Percentiles rank a stretch among this genome's conserved stretches.
Evolutionary conservation across 2,329 filamentous ascomycete species (phyloP).

Genomic region (Beauveria varroae): DNA sequence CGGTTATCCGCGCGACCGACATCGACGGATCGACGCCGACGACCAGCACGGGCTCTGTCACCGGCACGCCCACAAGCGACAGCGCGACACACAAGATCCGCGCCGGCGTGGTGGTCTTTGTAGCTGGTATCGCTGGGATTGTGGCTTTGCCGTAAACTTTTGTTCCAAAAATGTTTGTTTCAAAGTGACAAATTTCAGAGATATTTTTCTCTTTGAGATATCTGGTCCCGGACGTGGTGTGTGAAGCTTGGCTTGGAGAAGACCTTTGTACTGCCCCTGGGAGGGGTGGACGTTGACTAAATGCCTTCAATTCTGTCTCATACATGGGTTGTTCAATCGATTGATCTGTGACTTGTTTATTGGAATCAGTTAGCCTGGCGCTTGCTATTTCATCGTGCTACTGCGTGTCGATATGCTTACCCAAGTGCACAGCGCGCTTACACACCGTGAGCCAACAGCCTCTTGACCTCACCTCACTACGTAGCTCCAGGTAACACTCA

Average conservation of each 20-base stretch:
- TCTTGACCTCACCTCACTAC: no score
- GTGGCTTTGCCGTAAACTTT: slow-evolving; percentile 26
- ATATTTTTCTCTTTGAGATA: background rate
- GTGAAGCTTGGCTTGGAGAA: background rate
- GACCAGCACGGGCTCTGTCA: slow-evolving; percentile 17
- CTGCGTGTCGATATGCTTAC: no score
- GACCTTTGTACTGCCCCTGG: background rate
- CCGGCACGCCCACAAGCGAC: slow-evolving; percentile 15
- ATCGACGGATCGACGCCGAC: slow-evolving; percentile 16
- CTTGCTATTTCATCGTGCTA: background rate
- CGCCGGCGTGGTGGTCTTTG: slow-evolving; percentile 21
- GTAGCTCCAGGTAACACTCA: no score
- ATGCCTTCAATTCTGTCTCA: background rate
- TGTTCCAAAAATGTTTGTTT: no score
- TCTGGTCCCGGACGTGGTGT: background rate
- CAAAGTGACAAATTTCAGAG: no score
- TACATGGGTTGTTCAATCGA: background rate
- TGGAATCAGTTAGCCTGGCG: background rate
- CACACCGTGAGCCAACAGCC: no score
- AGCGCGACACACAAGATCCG: slow-evolving; percentile 26
- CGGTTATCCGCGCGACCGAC: slow-evolving; percentile 17
- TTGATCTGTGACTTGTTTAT: background rate
- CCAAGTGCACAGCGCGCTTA: no score
- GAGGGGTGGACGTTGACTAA: background rate
- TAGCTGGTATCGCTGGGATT: slow-evolving; percentile 30